Percentiles rank a stretch among this genome's conserved stretches.
phyloP scores from a whole-genome alignment of 352 stramenopile species.

The Pythium guiyangense region DNA sequence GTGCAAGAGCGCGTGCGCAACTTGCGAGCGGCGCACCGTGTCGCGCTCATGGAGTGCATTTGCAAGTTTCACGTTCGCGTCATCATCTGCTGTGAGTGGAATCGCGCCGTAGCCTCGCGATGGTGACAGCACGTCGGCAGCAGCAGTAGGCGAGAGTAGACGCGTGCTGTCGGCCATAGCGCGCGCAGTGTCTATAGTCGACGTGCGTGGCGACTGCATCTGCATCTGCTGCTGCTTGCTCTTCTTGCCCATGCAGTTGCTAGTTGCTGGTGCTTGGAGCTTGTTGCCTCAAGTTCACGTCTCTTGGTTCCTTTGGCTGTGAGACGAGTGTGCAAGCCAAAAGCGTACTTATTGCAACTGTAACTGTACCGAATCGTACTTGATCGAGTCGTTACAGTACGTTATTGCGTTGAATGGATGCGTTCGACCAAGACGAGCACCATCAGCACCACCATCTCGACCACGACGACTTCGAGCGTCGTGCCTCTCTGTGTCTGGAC shows the following conservation, averaged over 20 bases:
- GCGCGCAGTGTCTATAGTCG: background rate
- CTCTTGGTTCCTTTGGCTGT: too few species aligned
- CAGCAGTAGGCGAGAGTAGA: background rate
- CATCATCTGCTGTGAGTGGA: background rate
- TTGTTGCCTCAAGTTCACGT: too few species aligned
- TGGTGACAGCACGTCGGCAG: background rate
- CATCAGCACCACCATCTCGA: background rate
- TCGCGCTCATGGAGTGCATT: background rate
- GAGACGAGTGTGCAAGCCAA: too few species aligned
- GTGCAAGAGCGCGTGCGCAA: slow-evolving; percentile 66
- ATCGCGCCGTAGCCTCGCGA: slow-evolving; percentile 6
- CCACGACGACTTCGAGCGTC: too few species aligned
- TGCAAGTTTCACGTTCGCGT: background rate
- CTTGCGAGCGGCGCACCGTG: slow-evolving; percentile 41
- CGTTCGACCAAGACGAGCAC: too few species aligned
- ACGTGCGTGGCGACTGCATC: background rate
- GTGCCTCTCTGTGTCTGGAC: background rate
- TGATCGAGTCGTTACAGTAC: background rate
- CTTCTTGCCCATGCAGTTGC: slow-evolving; percentile 5
- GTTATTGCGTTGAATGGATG: too few species aligned
- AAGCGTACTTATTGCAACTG: too few species aligned
- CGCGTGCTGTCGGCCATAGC: background rate
- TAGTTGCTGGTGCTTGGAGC: too few species aligned
- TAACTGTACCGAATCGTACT: too few species aligned
- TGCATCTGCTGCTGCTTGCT: slow-evolving; percentile 4